Base-by-base conservation (phyloP, 805 yeast genomes). In the Ogataea nitratoaversa region DNA sequence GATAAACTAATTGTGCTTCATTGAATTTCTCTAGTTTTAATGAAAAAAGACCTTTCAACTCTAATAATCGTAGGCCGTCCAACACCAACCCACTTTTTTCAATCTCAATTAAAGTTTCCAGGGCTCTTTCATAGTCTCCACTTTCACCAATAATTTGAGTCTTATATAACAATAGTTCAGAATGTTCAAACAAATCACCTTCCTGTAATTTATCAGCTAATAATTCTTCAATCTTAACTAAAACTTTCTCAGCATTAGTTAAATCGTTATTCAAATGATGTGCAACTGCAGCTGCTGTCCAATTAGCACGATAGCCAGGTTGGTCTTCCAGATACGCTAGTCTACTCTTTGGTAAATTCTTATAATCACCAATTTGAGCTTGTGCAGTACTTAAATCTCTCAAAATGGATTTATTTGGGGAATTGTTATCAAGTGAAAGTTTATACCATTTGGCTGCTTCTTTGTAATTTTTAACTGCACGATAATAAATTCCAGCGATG, bases 201-300 rank as follows among this genome's bases (percentile, higher is more conserved):
- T 78, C 85, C 34, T 78, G 74, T 38, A 84, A 65, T 50, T 81
- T 81, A 14, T 81, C 91, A 51, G 72, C 74, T 25, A 88, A 77
- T 24, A 86, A 65, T 23, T 76, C 81, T 60, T 91, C 96, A 53
- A 86, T 87, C 52, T 84, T 80, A 17, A 75, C 57, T 51, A 90
- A 71, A 2, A 91, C 84, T 41, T 75, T 75, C 41, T 82, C 81
- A 6, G 96, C 91, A 19, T 76, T 77, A 28, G 67, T 68, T 54
- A 71, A 74, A 54, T 89, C 86, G 19, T 76, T 74, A 58, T 76
- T 77, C 57, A 90, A 68, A 60, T 85, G 86, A 57, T 84, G 87
- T 1, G 97, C 95, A 32, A 88, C 72, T 1, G 95, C 96, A 37
- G 84, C 71, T 0, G 83, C 82, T 1, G 95, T 84, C 96, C 96